Base-by-base conservation (phyloP, 129 eudicot genomes). In the Gnaphalium uliginosum region DNA sequence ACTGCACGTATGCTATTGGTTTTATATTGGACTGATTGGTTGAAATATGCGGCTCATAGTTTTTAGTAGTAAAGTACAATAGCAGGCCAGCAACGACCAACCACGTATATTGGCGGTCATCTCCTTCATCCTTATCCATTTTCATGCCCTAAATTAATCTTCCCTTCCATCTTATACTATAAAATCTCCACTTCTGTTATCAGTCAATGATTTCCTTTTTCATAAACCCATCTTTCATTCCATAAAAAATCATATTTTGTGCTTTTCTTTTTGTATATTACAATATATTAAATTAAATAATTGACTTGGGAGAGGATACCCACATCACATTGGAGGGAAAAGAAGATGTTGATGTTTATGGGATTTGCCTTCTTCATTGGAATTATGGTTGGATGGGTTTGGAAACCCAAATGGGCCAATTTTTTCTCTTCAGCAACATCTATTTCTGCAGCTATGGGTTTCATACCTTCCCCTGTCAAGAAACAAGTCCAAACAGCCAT, bases 361-460 rank as follows among this genome's bases (percentile, higher is more conserved):
- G 81, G 81, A 83, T 39, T 86, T 78, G 86, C 80, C 10, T 88
- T 88, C 77, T 32, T 86, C 27, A 3, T 91, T 66, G 97, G 95
- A 75, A 21, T 91, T 68, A 7, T 89, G 59, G 75, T 85, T 30
- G 96, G 97, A 61, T 88, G 96, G 97, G 81, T 75, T 46, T 91
- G 97, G 97, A 91, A 84, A 82, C 97, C 97, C 33, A 81, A 66
- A 25, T 85, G 90, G 94, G 81, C 78, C 33, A 86, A 82, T 39
- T 84, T 88, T 54, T 81, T 74, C 43, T 66, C 66, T 1, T 73
- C 53, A 73, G 5, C 17, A 29, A 2, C 30, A 39, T 68, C 57
- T 37, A 6, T 25, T 41, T 14, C 56, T 68, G 5, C 27, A 15
- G 24, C 24, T 18, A 29, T 66, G 71, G 48, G 71, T 66, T 66